Percentiles rank a stretch among this genome's conserved stretches.
These are phyloP conservation scores for Hypoxylon sp. DNA, from an alignment of 2,329 filamentous ascomycete species.

Conservation along the genomic window DNA sequence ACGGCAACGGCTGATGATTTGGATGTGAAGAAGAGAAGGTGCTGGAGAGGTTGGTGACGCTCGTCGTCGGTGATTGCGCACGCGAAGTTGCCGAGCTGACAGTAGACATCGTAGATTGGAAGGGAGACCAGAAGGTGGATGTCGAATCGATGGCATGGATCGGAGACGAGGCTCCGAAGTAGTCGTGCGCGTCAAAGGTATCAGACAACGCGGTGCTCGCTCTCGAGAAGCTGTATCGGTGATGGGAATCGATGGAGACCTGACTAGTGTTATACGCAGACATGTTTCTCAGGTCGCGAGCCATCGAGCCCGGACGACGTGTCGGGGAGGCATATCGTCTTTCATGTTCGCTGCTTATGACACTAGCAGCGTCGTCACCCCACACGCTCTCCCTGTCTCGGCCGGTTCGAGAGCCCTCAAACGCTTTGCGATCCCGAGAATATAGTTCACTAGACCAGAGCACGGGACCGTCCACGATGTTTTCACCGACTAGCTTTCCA, in stretches of 20 bases:
- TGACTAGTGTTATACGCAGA: conserved; percentile 75
- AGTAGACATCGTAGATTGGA: conserved; percentile 76
- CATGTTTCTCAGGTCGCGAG: conserved; percentile 69
- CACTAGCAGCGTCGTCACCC: conserved; percentile 65
- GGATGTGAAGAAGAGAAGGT: conserved; percentile 64
- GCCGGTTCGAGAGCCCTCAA: conserved; percentile 59
- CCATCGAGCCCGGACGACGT: conserved; percentile 64
- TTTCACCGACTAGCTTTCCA: conserved; percentile 86
- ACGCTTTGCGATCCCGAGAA: conserved; percentile 77
- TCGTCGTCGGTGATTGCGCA: conserved; percentile 73
- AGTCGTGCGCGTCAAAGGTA: conserved; percentile 76
- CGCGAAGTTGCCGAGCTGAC: conserved; percentile 71
- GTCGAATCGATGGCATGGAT: conserved; percentile 79
- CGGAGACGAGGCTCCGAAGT: conserved; percentile 77
- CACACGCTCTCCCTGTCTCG: conserved; percentile 64
- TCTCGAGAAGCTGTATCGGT: conserved; percentile 71
- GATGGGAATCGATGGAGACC: conserved; percentile 77
- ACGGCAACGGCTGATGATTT: conserved; percentile 59
- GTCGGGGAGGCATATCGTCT: conserved; percentile 60
- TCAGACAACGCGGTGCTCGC: conserved; percentile 72
- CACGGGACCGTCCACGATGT: conserved; percentile 85
- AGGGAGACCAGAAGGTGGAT: conserved; percentile 91
- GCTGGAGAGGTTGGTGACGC: conserved; percentile 68
- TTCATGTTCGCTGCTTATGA: conserved; percentile 69
- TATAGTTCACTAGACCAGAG: conserved; percentile 94